These are phyloP conservation scores for Mortierella alpina DNA, from an alignment of 192 early-diverging fungal genomes.

Conservation along the genomic window DNA sequence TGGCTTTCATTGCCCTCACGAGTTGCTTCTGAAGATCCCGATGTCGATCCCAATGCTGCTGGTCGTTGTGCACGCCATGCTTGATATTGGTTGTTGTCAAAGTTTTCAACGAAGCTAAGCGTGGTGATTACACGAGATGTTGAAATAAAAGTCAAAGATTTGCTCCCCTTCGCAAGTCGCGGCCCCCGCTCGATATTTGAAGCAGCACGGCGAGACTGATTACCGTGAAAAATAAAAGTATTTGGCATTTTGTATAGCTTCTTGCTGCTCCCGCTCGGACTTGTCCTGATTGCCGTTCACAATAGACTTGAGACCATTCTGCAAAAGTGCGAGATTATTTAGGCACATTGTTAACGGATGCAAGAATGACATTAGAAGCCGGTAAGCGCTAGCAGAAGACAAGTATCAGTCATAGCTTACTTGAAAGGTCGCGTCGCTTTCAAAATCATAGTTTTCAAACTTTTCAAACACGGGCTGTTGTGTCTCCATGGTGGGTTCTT, in stretches of 20 bases:
- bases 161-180: neutral
- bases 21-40: neutral
- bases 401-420: conserved; percentile 1
- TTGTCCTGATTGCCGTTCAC: conserved; percentile 20
- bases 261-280: conserved; percentile 29
- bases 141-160: neutral
- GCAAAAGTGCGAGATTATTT: neutral
- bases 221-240: conserved; percentile 50
- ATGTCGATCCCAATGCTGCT: neutral
- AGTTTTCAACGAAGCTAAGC: conserved; percentile 34
- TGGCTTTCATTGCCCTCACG: neutral
- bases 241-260: conserved; percentile 32
- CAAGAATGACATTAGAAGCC: neutral
- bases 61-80: conserved; percentile 23
- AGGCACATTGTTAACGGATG: neutral
- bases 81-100: conserved; percentile 28
- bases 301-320: conserved; percentile 43
- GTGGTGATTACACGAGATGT: neutral
- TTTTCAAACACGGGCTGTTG: conserved; percentile 20
- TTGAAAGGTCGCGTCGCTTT: conserved; percentile 41
- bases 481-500: conserved; percentile 4
- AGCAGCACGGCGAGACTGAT: neutral
- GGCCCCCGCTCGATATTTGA: neutral
- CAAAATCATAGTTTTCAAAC: conserved; percentile 45
- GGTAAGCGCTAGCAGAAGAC: neutral